phyloP scores from a whole-genome alignment of 1,284 basidiomycete genomes.

The Melampsora larici-populina region DNA sequence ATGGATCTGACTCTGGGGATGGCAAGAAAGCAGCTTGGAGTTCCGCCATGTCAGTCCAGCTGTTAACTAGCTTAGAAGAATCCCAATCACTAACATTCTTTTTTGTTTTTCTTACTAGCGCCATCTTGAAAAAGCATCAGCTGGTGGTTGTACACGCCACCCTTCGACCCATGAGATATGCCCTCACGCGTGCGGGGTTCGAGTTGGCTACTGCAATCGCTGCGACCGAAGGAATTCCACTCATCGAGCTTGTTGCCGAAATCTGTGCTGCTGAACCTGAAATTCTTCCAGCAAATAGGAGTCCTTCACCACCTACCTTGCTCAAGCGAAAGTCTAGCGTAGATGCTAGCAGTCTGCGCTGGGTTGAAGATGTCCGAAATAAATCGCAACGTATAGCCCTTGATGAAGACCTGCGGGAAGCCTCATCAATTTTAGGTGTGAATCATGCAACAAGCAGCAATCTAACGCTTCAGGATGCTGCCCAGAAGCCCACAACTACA shows the following conservation, averaged over 20 bases:
- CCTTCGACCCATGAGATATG: constrained; percentile 30
- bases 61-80: not conserved
- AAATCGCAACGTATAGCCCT: not conserved
- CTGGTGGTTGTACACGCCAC: constrained; percentile 31
- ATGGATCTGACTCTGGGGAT: not conserved
- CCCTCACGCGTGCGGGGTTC: constrained; percentile 24
- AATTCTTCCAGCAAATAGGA: not conserved
- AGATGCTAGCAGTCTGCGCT: constrained; percentile 4
- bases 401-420: not conserved
- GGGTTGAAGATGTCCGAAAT: not conserved
- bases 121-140: constrained; percentile 18
- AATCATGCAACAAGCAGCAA: not conserved
- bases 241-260: not conserved
- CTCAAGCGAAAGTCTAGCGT: not conserved
- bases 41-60: constrained; percentile 29
- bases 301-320: not conserved
- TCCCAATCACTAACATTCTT: not conserved
- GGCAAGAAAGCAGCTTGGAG: constrained; percentile 16
- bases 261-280: not conserved
- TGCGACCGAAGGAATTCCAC: constrained; percentile 14
- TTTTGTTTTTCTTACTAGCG: not conserved
- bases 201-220: constrained; percentile 23
- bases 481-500: not conserved
- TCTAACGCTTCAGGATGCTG: not conserved
- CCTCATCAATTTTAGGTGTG: not conserved